A percentile compares a stretch with the other conserved stretches of the same genome.
These are phyloP conservation scores for Gynochthodes officinalis DNA, from an alignment of 257 asterid species.

Conservation along the genomic window DNA sequence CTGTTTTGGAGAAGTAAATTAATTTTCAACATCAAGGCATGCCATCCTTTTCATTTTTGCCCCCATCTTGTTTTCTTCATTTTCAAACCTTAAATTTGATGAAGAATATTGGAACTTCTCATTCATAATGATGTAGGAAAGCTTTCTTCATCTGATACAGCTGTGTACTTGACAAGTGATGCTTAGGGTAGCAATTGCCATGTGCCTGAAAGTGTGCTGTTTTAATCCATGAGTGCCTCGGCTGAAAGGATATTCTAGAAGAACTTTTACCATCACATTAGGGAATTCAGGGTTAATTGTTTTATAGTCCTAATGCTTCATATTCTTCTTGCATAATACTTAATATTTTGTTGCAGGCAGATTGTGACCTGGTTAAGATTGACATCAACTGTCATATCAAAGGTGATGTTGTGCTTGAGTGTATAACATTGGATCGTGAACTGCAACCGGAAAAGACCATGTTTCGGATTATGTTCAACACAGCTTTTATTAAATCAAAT, in stretches of 20 bases:
- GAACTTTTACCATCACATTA: not conserved
- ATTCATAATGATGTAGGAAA: not conserved
- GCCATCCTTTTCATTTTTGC: not conserved
- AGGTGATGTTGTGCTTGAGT: conserved; percentile 80
- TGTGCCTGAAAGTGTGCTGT: not conserved
- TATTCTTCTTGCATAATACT: conserved; percentile 7
- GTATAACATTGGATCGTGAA: conserved; percentile 43
- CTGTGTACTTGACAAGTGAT: not conserved
- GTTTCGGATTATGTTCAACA: conserved; percentile 71
- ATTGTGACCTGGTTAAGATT: conserved; percentile 50
- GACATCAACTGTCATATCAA: conserved; percentile 63
- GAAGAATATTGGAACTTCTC: not conserved
- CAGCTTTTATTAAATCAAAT: conserved; percentile 57
- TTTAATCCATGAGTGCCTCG: not conserved
- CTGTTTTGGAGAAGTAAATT: not conserved
- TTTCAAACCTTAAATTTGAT: not conserved
- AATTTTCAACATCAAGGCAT: not conserved
- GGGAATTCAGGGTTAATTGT: not conserved
- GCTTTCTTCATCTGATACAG: not conserved
- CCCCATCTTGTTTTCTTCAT: not conserved
- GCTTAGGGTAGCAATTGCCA: not conserved
- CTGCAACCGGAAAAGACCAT: conserved; percentile 48
- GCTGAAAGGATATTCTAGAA: not conserved
- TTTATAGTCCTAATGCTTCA: not conserved
- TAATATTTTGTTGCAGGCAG: conserved; percentile 52